phyloP scores from a whole-genome alignment of 768 basidiomycete species.

The Mycena capillaripes region DNA sequence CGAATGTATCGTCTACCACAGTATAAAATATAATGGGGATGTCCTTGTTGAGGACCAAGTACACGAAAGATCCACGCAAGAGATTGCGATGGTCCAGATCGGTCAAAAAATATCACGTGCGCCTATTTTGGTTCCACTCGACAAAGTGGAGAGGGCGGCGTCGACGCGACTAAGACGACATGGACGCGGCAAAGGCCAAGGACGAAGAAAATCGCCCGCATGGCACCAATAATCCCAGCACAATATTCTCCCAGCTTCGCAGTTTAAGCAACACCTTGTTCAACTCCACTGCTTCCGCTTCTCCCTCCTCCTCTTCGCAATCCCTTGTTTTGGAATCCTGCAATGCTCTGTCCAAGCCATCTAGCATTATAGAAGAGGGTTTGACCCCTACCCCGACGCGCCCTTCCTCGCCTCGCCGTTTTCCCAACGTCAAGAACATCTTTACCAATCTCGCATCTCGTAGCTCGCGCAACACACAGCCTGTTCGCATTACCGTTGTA shows the following conservation, averaged over 20 bases:
- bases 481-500: conserved; percentile 8
- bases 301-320: conserved; percentile 15
- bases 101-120: too few relatives aligned
- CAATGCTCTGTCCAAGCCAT: not conserved
- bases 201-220: conserved; percentile 9
- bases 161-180: not conserved
- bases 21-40: too few relatives aligned
- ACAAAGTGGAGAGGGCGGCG: too few relatives aligned
- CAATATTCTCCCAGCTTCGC: conserved; percentile 26
- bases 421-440: conserved; percentile 39
- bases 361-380: conserved; percentile 12
- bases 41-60: too few relatives aligned
- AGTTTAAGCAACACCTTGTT: conserved; percentile 26
- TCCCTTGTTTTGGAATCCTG: conserved; percentile 3
- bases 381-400: conserved; percentile 41
- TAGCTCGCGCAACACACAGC: conserved; percentile 19
- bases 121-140: not conserved
- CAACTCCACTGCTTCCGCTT: conserved; percentile 14
- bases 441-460: conserved; percentile 39
- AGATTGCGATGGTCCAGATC: too few relatives aligned
- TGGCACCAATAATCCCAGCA: not conserved
- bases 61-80: too few relatives aligned
- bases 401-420: conserved; percentile 37
- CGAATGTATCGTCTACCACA: too few relatives aligned
- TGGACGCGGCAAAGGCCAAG: conserved; percentile 7